Evolutionary conservation across 495 filamentous ascomycete species (phyloP).

Genomic region (Aspergillus campestris): DNA sequence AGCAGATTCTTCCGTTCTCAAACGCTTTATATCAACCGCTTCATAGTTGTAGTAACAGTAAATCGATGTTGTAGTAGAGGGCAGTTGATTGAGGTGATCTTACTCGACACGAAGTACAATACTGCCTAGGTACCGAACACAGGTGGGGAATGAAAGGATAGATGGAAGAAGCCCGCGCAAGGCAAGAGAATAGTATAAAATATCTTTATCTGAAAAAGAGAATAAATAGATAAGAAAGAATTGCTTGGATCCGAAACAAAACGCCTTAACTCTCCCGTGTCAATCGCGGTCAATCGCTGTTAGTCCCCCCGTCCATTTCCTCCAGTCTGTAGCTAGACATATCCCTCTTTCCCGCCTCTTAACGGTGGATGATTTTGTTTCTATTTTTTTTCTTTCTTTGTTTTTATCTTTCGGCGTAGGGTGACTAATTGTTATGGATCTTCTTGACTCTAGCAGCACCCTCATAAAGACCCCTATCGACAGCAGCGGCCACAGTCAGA

Average conservation of each 20-base stretch:
- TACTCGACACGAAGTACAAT: too few relatives aligned
- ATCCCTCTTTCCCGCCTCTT: neutral
- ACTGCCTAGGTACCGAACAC: too few relatives aligned
- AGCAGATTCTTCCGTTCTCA: too few relatives aligned
- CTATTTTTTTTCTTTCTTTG: slow-evolving; percentile 1
- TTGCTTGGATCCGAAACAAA: slow-evolving; percentile 2
- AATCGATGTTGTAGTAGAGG: too few relatives aligned
- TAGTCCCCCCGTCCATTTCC: too few relatives aligned
- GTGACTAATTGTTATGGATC: slow-evolving; percentile 52
- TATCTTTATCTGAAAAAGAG: neutral
- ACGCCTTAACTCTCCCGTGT: slow-evolving; percentile 5
- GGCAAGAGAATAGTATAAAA: neutral
- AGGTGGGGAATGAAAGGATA: too few relatives aligned
- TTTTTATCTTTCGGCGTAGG: neutral
- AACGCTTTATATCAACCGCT: too few relatives aligned
- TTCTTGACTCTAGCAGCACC: slow-evolving; percentile 78
- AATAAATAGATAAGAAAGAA: neutral
- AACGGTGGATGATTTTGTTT: neutral
- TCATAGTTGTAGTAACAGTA: too few relatives aligned
- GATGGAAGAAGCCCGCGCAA: neutral
- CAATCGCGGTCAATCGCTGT: too few relatives aligned
- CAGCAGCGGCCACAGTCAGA: slow-evolving; percentile 85
- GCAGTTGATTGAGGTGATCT: too few relatives aligned
- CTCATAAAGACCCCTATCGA: slow-evolving; percentile 89
- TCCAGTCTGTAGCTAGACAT: too few relatives aligned